These are phyloP conservation scores for Panicum miliaceum DNA, from an alignment of 176 grass and related monocot species.

Conservation along the genomic window DNA sequence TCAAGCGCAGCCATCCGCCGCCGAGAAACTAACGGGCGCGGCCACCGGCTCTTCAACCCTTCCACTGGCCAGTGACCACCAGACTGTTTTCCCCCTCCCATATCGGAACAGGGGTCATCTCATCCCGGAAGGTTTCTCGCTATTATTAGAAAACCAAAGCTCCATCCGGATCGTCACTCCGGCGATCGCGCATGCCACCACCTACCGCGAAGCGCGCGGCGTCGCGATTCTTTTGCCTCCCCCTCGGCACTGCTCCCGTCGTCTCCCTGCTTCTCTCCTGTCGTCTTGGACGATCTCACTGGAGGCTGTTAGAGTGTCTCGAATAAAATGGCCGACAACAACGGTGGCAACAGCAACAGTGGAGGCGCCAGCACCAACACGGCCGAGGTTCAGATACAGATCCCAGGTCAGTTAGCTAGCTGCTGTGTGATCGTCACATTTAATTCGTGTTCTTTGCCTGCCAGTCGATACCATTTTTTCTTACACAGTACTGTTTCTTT, in stretches of 20 bases:
- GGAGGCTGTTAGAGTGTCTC: background rate
- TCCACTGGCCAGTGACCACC: slow-evolving; percentile 16
- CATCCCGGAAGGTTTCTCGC: background rate
- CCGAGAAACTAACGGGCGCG: slow-evolving; percentile 13
- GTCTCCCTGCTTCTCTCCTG: background rate
- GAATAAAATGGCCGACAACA: slow-evolving; percentile 49
- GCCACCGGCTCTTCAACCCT: background rate
- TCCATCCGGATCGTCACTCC: background rate
- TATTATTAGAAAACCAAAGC: slow-evolving; percentile 12
- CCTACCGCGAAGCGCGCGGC: slow-evolving; percentile 21
- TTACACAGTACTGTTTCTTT: background rate
- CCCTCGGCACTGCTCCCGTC: background rate
- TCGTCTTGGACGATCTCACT: slow-evolving; percentile 33
- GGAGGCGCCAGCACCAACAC: background rate
- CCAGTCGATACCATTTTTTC: background rate
- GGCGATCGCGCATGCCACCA: slow-evolving; percentile 22
- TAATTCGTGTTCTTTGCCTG: background rate
- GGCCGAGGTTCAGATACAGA: slow-evolving; percentile 56
- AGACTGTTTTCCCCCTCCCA: background rate
- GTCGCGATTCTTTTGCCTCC: slow-evolving; percentile 8
- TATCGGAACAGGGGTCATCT: background rate
- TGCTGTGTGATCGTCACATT: background rate
- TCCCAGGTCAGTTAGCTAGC: slow-evolving; percentile 37
- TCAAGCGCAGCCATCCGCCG: slow-evolving; percentile 36
- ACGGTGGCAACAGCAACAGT: background rate